Conservation (phyloP, 345 rosid species). For the Angophora floribunda region DNA sequence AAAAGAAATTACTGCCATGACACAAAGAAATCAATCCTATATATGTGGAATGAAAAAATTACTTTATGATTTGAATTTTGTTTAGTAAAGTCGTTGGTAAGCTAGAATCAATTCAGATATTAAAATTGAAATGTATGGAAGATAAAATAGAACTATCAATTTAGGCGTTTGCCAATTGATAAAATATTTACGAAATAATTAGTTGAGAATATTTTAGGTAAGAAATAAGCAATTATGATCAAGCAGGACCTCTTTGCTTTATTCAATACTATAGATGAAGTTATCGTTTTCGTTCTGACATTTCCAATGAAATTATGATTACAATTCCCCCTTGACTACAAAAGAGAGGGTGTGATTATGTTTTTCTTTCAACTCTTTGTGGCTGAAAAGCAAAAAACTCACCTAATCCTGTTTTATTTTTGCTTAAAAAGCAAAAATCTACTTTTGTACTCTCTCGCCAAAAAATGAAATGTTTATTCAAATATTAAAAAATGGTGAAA, state of each 20-base stretch:
- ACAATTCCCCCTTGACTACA: too few species aligned
- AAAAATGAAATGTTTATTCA: background rate
- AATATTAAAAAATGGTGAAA: too few species aligned
- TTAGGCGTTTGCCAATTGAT: background rate
- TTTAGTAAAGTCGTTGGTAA: too few species aligned
- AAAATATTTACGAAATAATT: too few species aligned
- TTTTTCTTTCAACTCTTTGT: background rate
- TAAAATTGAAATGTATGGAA: background rate
- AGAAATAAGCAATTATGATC: too few species aligned
- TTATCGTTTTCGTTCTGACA: fast-evolving
- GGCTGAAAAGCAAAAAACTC: background rate
- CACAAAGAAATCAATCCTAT: background rate
- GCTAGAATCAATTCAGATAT: too few species aligned
- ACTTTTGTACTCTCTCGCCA: background rate
- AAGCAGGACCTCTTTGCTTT: background rate
- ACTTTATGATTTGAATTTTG: background rate
- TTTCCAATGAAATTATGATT: too few species aligned
- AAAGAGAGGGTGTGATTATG: background rate
- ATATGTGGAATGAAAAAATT: background rate
- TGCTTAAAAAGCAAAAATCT: background rate
- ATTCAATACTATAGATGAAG: background rate
- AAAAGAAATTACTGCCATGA: background rate
- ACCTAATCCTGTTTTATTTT: background rate
- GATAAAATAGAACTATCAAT: too few species aligned
- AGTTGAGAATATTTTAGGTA: too few species aligned